Conservation (phyloP, 1,139 yeast species). For the Barnettozyma hawaiiensis region DNA sequence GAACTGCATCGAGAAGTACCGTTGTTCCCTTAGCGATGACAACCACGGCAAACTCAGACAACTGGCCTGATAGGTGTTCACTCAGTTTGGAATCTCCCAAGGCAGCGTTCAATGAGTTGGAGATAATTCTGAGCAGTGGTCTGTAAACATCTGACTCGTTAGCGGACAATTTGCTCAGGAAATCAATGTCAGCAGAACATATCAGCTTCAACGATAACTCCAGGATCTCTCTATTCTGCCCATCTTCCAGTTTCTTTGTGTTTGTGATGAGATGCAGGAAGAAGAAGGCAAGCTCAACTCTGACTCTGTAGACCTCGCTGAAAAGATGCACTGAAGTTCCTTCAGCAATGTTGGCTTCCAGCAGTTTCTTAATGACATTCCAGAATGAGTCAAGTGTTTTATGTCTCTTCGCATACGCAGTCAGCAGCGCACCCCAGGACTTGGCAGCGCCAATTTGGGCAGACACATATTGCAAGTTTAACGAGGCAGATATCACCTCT, state of each 20-base stretch:
- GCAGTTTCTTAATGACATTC: conserved; percentile 42
- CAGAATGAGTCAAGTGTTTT: conserved; percentile 35
- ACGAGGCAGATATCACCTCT: conserved; percentile 54
- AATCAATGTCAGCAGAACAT: conserved; percentile 42
- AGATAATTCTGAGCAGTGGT: conserved; percentile 54
- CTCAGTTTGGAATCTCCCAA: conserved; percentile 38
- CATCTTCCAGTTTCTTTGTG: conserved; percentile 26
- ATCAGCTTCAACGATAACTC: conserved; percentile 36
- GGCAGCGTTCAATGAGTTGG: conserved; percentile 43
- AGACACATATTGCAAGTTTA: conserved; percentile 57
- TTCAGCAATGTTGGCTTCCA: conserved; percentile 48
- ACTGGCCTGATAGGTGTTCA: conserved; percentile 44
- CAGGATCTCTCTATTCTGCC: conserved; percentile 23
- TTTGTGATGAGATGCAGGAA: conserved; percentile 44
- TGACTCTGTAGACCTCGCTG: conserved; percentile 48
- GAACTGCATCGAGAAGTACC: conserved; percentile 49
- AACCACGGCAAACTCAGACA: conserved; percentile 51
- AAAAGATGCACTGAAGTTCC: conserved; percentile 47
- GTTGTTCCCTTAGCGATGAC: conserved; percentile 58
- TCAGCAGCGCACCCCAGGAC: conserved; percentile 72
- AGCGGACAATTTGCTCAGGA: conserved; percentile 37
- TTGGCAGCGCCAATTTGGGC: conserved; percentile 67
- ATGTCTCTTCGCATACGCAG: conserved; percentile 47
- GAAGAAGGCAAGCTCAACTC: conserved; percentile 67
- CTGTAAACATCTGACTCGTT: conserved; percentile 43